Evolutionary conservation across 2,329 filamentous ascomycete species (phyloP).

Genomic region (Trichoderma brevicompactum): DNA sequence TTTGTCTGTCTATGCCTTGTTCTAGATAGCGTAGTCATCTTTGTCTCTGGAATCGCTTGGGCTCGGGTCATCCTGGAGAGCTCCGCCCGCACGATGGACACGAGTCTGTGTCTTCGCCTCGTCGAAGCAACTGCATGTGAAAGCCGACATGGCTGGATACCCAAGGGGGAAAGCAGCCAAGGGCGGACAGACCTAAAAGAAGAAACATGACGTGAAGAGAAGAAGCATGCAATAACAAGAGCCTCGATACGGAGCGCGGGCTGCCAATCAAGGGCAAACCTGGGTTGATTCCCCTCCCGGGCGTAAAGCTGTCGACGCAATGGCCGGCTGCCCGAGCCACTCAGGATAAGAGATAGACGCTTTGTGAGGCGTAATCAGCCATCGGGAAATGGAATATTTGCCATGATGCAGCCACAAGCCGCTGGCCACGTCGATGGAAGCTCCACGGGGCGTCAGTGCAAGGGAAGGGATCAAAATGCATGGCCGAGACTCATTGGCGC

Average conservation of each 20-base stretch:
- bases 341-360: neutral
- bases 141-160: neutral
- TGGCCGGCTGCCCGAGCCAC: neutral
- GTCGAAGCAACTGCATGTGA: conserved; percentile 1
- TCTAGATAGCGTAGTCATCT: neutral
- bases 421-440: conserved; percentile 20
- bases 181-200: neutral
- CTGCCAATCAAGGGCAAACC: neutral
- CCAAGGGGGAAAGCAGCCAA: too few species aligned
- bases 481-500: conserved; percentile 21
- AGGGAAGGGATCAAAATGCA: neutral
- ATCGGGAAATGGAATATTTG: neutral
- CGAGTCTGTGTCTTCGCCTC: neutral
- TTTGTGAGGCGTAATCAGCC: neutral
- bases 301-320: too few species aligned
- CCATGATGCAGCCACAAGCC: conserved; percentile 12
- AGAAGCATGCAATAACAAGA: neutral
- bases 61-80: neutral
- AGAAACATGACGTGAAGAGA: conserved; percentile 16
- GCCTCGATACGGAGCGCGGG: too few species aligned
- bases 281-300: too few species aligned
- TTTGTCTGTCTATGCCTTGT: neutral
- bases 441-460: neutral
- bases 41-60: neutral
- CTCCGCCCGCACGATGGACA: neutral